Evolutionary conservation across 2,329 filamentous ascomycete species (phyloP), one percentile per base, ranked within the genome.

Genomic region (Aspergillus viridinutans): DNA sequence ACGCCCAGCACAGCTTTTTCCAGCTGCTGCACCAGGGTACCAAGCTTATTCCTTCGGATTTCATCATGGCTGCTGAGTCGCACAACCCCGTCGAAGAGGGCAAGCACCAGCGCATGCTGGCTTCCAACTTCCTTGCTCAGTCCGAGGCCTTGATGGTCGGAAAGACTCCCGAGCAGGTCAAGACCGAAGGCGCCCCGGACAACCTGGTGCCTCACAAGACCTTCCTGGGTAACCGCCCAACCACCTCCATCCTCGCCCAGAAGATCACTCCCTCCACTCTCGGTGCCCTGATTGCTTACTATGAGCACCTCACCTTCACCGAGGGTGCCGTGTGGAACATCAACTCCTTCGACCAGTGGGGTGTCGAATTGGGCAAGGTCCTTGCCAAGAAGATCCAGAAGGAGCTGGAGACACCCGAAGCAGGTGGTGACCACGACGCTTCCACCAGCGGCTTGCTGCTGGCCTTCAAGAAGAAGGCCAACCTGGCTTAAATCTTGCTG

Each of bases 1-100:
- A 99, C 74, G 94, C 94, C 48, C 94, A 99, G 82, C 94, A 99
- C 85, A 97, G 94, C 60, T 99, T 99, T 87, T 99, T 96, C 88
- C 94, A 99, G 84, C 88, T 99, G 50, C 87, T 99, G 58, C 94
- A 99, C 83, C 94, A 99, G 79, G 94, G 94, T 70, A 99, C 94
- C 69, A 97, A 97, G 85, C 87, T 99, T 71, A 97, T 99, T 73
- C 94, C 94, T 17, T 89, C 93, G 67, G 94, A 99, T 79, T 99
- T 99, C 82, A 95, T 99, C 80, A 82, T 99, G 68, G 94, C 94
- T 42, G 92, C 91, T 63, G 85, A 97, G 81, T 95, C 91, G 55
- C 94, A 99, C 85, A 99, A 99, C 85, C 92, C 93, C 54, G 87
- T 96, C 62, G 86, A 91, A 73, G 82, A 88, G 77, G 93, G 95